Base-by-base conservation (phyloP, 2,329 filamentous ascomycete species). In the Xylariales sp. region DNA sequence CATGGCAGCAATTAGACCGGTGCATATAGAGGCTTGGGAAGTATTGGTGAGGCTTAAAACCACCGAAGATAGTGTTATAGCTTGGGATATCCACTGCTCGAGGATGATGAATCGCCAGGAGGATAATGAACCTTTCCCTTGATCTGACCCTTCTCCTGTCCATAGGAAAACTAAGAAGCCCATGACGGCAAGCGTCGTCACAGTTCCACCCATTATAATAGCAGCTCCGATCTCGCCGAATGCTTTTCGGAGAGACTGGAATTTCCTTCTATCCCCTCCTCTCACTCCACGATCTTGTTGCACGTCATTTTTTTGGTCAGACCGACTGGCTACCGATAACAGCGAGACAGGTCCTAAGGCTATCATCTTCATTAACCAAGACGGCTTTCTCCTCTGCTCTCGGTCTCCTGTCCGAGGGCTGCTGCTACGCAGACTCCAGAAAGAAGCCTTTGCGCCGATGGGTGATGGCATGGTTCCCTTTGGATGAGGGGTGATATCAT, bases 111-210 rank as follows among this genome's bases (percentile, higher is more conserved):
- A 17, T n/a, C 34, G 23, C 34, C 34, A 37, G 13, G 15, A 4
- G 11, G 34, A 6, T 17, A 13, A 4, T 10, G 34, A 23, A 20
- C 24, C 19, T 29, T 29, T 4, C 5, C 23, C 34, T 17, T 29
- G 16, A 29, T 29, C 15, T n/a, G n/a, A n/a, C n/a, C n/a, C n/a
- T n/a, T n/a, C n/a, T n/a, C 23, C 34, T 13, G 24, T 37, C 34
- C 34, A 37, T 3, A 37, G 20, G 24, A 37, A 37, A 3, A 29
- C 16, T 3, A 37, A 25, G 13, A 37, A 29, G 12, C 15, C 34
- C 5, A 37, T 28, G 6, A 19, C 17, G 13, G 6, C 34, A 6
- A 37, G 16, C 6, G 24, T 35, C 3, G 18, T 15, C 6, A 35
- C 8, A 16, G 33, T 35, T n/a, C 33, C 33, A 17, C 4, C 21